Evolutionary conservation across 257 asterid genomes (phyloP).

Genomic region (Ballota nigra): DNA sequence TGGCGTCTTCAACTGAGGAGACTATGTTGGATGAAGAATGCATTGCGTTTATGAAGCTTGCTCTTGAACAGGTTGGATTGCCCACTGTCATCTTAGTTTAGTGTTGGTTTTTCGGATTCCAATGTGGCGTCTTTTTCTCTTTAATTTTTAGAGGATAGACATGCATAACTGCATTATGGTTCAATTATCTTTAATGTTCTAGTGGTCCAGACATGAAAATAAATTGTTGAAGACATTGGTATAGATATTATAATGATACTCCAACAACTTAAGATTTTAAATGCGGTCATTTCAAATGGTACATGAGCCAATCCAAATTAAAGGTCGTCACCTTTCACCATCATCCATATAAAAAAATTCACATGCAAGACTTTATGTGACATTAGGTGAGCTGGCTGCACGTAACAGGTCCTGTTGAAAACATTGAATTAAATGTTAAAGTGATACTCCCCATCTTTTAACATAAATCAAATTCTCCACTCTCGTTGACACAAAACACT

Average conservation of each 20-base stretch:
- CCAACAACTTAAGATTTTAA: neutral
- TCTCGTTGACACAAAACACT: neutral
- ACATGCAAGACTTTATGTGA: neutral
- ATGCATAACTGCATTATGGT: neutral
- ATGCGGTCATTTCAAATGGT: neutral
- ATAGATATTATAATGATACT: neutral
- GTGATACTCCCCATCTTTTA: neutral
- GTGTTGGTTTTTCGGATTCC: neutral
- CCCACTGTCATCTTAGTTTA: neutral
- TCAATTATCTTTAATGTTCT: neutral
- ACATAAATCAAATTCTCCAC: neutral
- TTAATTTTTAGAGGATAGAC: neutral
- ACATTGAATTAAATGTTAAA: neutral
- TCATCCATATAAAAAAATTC: neutral
- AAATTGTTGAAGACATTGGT: neutral
- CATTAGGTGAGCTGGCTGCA: neutral
- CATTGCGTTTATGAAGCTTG: slow-evolving; percentile 60
- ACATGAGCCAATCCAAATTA: neutral
- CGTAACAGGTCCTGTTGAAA: neutral
- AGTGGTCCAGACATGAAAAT: neutral
- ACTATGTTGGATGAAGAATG: slow-evolving; percentile 24
- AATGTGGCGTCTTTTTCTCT: slow-evolving; percentile 1
- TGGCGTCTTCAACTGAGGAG: slow-evolving; percentile 37
- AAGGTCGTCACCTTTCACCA: neutral
- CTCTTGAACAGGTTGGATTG: slow-evolving; percentile 55